Conservation (phyloP, 1,284 basidiomycete genomes). For the Anthracocystis setariae region DNA sequence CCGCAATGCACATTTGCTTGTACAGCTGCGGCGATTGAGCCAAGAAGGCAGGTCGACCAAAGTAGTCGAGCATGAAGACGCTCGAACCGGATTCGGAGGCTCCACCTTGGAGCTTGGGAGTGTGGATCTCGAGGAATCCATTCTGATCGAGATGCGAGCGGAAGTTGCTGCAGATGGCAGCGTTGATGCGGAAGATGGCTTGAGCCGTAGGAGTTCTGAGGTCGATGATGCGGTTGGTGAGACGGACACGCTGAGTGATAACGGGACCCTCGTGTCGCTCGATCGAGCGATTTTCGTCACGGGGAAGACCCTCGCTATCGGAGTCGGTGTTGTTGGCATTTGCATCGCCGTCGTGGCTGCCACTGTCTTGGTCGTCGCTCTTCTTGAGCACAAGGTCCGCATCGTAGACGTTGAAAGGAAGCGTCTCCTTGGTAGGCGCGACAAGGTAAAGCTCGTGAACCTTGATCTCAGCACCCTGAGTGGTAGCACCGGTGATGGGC, state of each 20-base stretch:
- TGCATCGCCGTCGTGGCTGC: constrained; percentile 8
- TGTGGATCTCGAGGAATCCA: constrained; percentile 63
- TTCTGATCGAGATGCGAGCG: constrained; percentile 55
- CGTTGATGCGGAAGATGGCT: constrained; percentile 62
- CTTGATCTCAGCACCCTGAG: constrained; percentile 57
- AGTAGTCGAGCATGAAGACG: constrained; percentile 65
- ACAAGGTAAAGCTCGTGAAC: constrained; percentile 58
- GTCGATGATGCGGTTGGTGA: constrained; percentile 62
- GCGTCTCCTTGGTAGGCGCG: constrained; percentile 43
- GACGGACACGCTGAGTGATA: constrained; percentile 58
- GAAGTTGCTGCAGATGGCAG: constrained; percentile 59
- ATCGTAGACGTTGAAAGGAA: constrained; percentile 64
- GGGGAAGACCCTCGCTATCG: constrained; percentile 18
- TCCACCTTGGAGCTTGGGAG: constrained; percentile 64
- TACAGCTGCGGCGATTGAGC: constrained; percentile 63
- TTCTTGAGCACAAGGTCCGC: constrained; percentile 55
- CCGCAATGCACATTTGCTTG: constrained; percentile 66
- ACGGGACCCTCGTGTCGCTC: constrained; percentile 38
- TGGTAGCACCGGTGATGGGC: constrained; percentile 54
- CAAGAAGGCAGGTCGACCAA: constrained; percentile 62
- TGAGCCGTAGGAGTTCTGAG: constrained; percentile 61
- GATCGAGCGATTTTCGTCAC: constrained; percentile 39
- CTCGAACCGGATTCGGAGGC: constrained; percentile 62
- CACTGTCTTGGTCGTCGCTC: constrained; percentile 38
- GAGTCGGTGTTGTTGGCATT: constrained; percentile 18